Base-by-base conservation (phyloP, 495 filamentous ascomycete species). In the Talaromyces thailandensis region DNA sequence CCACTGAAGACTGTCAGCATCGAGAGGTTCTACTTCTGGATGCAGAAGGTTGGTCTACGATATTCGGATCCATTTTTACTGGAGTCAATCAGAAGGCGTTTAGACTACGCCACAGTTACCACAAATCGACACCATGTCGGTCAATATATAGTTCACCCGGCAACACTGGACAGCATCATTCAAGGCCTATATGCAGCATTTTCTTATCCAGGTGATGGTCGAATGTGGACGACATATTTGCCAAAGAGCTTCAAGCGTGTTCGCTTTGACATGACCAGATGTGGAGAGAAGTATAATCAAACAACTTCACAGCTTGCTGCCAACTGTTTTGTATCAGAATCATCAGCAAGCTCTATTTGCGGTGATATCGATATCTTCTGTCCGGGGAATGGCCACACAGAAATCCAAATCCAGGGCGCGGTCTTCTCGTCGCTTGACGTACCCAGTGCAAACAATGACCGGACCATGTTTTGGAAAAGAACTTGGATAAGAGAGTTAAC, bases 1-100 rank as follows among this genome's bases (percentile, higher is more conserved):
- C 31, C 31, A 32, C 21, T 60, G 57, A 40, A 24, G 26, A 32
- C 43, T 25, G 57, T 60, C 18, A 25, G 11, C 24, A 40, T 18
- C 32, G 76, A 77, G 3, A 76, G 73, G 8, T 75, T 81, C 45
- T 83, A 82, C 56, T 68, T 72, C 1, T 74, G 74, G 9, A 64
- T 75, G 0, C 35, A 62, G 0, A 70, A 75, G 3, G 68, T 73
- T 0, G 67, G 81, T 0, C 68, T 64, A 53, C 67, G 63, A 2
- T 77, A 75, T 53, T 68, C 70, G 0, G 66, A 70, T 6, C 67
- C 72, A 0, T 75, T 76, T 58, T 57, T 60, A 18, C 63, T 75
- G 7, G 65, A 67, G 6, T 59, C 25, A 1, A 29, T 71, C 31
- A 62, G 52, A 21, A 65, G 71, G 18, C 72, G 64, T 29, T 66